phyloP scores from a whole-genome alignment of 2,329 filamentous ascomycete species.

The Fusarium concolor region DNA sequence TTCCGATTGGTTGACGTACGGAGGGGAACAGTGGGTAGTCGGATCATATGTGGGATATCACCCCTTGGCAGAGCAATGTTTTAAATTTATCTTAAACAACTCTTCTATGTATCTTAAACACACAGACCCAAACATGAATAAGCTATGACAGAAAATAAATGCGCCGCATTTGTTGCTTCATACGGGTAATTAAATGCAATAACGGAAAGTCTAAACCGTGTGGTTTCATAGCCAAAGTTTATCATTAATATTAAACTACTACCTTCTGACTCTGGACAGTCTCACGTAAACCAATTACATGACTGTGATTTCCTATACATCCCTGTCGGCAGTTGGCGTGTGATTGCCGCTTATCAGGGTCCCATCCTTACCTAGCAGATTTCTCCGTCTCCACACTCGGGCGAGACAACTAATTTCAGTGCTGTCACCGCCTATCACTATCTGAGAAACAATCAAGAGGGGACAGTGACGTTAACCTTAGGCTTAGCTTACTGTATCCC shows the following conservation, averaged over 20 bases:
- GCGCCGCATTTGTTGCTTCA: neutral
- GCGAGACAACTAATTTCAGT: slow-evolving; percentile 28
- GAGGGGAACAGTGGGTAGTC: slow-evolving; percentile 14
- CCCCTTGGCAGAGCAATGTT: slow-evolving; percentile 14
- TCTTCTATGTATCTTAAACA: neutral
- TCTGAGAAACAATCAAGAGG: slow-evolving; percentile 8
- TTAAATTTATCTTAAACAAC: slow-evolving; percentile 7
- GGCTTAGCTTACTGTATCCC: slow-evolving; percentile 1
- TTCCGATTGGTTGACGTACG: slow-evolving; percentile 24
- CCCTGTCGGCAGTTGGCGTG: slow-evolving; percentile 38
- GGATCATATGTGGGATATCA: slow-evolving; percentile 26
- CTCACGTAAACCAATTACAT: slow-evolving; percentile 28
- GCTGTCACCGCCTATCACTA: slow-evolving; percentile 34
- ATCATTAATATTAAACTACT: slow-evolving; percentile 22
- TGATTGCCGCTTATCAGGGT: slow-evolving; percentile 29
- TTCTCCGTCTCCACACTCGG: slow-evolving; percentile 32
- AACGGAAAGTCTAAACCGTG: neutral
- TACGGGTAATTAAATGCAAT: neutral
- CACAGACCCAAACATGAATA: neutral
- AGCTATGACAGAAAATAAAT: neutral
- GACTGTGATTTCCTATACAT: slow-evolving; percentile 9
- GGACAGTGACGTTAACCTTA: slow-evolving; percentile 5
- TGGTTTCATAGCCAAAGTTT: slow-evolving; percentile 15
- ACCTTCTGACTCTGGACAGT: slow-evolving; percentile 27
- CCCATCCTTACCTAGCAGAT: neutral